Evolutionary conservation across 768 basidiomycete species (phyloP).

Genomic region (Podaxis sp.): DNA sequence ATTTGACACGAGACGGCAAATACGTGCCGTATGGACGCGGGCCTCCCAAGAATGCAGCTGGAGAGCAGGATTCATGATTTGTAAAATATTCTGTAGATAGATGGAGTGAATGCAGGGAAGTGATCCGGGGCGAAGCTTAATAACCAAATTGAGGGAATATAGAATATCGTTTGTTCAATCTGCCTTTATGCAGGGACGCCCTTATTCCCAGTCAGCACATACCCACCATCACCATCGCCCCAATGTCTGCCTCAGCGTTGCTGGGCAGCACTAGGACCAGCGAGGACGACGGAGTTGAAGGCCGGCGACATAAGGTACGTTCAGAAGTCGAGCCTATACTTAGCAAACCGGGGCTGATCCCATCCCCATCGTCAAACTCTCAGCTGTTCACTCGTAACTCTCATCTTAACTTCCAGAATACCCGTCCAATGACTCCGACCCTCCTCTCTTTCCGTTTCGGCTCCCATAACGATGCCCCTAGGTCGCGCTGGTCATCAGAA

Average conservation of each 20-base stretch:
- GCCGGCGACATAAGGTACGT: not conserved
- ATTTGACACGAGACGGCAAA: conserved; percentile 11
- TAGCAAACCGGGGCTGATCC: conserved; percentile 14
- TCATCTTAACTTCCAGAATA: not conserved
- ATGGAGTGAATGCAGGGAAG: not conserved
- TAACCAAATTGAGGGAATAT: not conserved
- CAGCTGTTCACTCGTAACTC: conserved; percentile 8
- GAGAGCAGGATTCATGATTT: not conserved
- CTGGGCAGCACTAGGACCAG: not conserved
- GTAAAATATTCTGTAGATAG: not conserved
- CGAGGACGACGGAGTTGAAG: conserved; percentile 15
- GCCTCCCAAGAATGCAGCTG: not conserved
- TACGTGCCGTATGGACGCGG: conserved; percentile 15
- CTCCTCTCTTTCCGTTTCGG: conserved; percentile 14
- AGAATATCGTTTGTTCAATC: not conserved
- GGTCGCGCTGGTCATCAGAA: conserved; percentile 20
- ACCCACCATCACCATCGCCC: not conserved
- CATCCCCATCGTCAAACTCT: conserved; percentile 10
- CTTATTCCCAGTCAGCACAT: not conserved
- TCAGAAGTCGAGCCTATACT: conserved; percentile 2
- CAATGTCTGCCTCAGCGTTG: not conserved
- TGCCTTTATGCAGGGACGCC: not conserved
- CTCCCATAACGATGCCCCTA: not conserved
- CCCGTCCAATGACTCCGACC: conserved; percentile 13
- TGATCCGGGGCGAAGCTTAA: not conserved